Evolutionary conservation across 345 rosid genomes (phyloP), one percentile per base, ranked within the genome.

Genomic region (Turritis glabra): DNA sequence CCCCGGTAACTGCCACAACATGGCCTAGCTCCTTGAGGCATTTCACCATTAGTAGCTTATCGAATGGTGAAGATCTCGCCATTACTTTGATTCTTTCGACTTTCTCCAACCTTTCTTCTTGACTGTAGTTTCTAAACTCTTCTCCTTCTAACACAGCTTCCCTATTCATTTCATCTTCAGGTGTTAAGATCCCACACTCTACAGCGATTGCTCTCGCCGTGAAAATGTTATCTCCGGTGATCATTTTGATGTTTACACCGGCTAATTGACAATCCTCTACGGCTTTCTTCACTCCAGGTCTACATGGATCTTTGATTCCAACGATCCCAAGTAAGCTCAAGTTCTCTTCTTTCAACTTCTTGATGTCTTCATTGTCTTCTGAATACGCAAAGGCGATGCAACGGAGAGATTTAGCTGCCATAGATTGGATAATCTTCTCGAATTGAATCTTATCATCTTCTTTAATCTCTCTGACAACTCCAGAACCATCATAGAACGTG

Each of bases 191-290:
- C 56, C 93, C 97, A 37, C 96, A 90, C 69, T 89, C 93, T 0
- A 80, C 78, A 1, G 97, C 93, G 56, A 93, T 90, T 3, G 98
- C 98, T 80, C 78, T 90, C 13, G 93, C 97, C 5, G 93, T 90
- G 82, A 75, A 81, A 47, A 87, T 73, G 52, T 90, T 88, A 48
- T 89, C 98, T 0, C 98, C 95, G 0, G 97, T 92, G 61, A 92
- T 82, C 93, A 93, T 90, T 48, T 85, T 90, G 82, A 93, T 70
- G 70, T 25, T 79, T 5, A 90, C 95, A 27, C 97, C 98, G 1
- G 97, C 95, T 43, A 30, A 26, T 62, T 83, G 86, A 63, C 93
- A 93, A 48, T 81, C 84, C 64, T 81, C 79, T 4, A 93, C 96
- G 0, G 92, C 97, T 44, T 72, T 61, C 67, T 81, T 84, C 21